Percentiles rank a stretch among this genome's conserved stretches.
These are phyloP conservation scores for Sporobolomyces pararoseus DNA, from an alignment of 768 basidiomycete genomes.

Conservation along the genomic window DNA sequence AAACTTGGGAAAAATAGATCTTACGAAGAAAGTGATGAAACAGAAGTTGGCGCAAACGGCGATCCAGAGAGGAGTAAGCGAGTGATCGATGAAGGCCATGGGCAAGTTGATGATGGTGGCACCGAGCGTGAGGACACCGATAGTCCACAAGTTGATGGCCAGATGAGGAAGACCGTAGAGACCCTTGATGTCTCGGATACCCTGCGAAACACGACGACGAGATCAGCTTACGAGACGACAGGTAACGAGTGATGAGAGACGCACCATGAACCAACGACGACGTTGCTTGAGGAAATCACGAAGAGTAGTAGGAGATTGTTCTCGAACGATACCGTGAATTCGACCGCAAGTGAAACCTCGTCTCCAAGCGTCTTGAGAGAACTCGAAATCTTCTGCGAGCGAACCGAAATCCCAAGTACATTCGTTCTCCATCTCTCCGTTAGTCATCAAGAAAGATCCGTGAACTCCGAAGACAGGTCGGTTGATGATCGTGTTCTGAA, in stretches of 20 bases:
- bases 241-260: constrained; percentile 1
- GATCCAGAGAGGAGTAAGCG: constrained; percentile 47
- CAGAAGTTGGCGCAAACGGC: constrained; percentile 48
- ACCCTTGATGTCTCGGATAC: constrained; percentile 46
- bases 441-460: constrained; percentile 48
- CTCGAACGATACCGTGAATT: constrained; percentile 48
- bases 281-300: constrained; percentile 49
- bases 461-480: constrained; percentile 48
- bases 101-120: constrained; percentile 48
- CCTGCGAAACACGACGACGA: constrained; percentile 5
- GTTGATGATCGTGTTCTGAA: constrained; percentile 47
- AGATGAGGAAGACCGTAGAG: constrained; percentile 48
- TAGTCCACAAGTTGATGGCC: constrained; percentile 47
- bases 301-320: constrained; percentile 47
- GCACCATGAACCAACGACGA: constrained; percentile 49
- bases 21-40: constrained; percentile 46
- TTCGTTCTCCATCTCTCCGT: constrained; percentile 49
- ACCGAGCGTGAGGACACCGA: constrained; percentile 46
- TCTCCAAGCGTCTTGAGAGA: constrained; percentile 48
- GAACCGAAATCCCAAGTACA: constrained; percentile 49
- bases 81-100: constrained; percentile 46
- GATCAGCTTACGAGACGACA: neutral
- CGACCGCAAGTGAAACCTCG: constrained; percentile 48
- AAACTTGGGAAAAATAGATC: neutral
- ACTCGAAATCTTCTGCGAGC: constrained; percentile 49